Base-by-base conservation (phyloP, 345 rosid genomes). In the Heritiera fomes region DNA sequence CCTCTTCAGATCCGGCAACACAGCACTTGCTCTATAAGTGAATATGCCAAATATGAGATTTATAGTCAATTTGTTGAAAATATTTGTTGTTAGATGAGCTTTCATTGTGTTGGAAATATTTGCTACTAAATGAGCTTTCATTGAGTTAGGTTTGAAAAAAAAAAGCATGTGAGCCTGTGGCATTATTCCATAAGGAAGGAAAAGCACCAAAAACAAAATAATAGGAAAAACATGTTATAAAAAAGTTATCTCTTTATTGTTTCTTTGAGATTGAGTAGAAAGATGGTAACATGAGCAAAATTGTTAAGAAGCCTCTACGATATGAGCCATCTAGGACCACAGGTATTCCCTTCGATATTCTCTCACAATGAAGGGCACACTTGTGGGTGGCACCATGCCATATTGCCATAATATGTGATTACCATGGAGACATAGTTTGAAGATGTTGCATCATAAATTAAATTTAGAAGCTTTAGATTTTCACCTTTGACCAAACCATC, bases 281-380 rank as follows among this genome's bases (percentile, higher is more conserved):
- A 65, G 70, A 50, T 13, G 32, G 75, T 59, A 81, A 73, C 66
- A 45, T 7, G 43, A 53, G 81, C 80, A 88, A 87, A 87, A 87
- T 60, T 84, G 83, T 77, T 61, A 55, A 61, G 80, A 84, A 76
- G 68, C 63, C 77, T 59, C 73, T 40, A 72, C 74, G 53, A 18
- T 62, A 38, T 52, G 60, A 71, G 77, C 69, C 59, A 81, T 80
- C 86, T 87, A 91, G 76, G 89, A 86, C 90, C 87, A 90, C 64
- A 86, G 60, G 72, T 87, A 92, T 74, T 91, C 99, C 85, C 87
- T 89, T 53, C 89, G 77, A 82, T 92, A 94, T 75, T 94, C 98
- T 81, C 95, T 85, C 62, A 96, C 97, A 47, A 94, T 96, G 32
- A 94, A 97, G 7, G 98, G 92, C 82, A 96, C 98, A 30, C 98